Base-by-base conservation (phyloP, 2,329 filamentous ascomycete genomes). In the Gnomoniopsis sp. region DNA sequence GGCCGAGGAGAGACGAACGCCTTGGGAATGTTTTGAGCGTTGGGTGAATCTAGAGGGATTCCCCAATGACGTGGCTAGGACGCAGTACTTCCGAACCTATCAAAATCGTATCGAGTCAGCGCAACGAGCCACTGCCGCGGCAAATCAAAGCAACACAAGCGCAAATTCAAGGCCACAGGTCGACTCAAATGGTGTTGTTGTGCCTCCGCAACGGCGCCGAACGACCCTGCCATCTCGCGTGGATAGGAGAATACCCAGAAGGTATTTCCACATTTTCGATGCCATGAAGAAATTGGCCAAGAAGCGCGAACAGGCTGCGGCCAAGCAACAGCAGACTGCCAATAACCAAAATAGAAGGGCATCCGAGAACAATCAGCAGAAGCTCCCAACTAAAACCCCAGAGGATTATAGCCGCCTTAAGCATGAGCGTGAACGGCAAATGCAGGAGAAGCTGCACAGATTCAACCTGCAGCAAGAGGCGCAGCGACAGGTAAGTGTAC, bases 21-120 rank as follows among this genome's bases (percentile, higher is more conserved):
- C 93, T 0, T 99, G 95, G 95, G 95, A 99, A 75, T 99, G 95
- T 70, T 99, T 99, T 67, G 95, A 99, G 74, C 85, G 95, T 47
- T 99, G 93, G 93, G 89, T 97, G 56, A 88, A 90, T 65, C 78
- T 98, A 14, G 95, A 98, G 74, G 92, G 93, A 1, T 79, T 97
- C 41, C 93, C 95, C 4, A 85, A 88, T 12, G 95, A 99, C 64
- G 96, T 98, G 88, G 88, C 89, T 19, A 96, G 96, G 75, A 96
- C 91, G 0, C 89, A 93, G 48, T 99, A 98, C 71, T 99, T 98
- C 80, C 91, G 92, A 68, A 75, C 83, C 1, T 88, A 87, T 68
- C 85, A 84, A 63, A 75, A 74, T 11, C 76, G 86, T 30, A 86
- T 88, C 30, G 83, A 87, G 57, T 73, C 78, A 10, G 85, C 84